phyloP scores from a whole-genome alignment of 352 stramenopile genomes.

The Phytophthora lateralis region DNA sequence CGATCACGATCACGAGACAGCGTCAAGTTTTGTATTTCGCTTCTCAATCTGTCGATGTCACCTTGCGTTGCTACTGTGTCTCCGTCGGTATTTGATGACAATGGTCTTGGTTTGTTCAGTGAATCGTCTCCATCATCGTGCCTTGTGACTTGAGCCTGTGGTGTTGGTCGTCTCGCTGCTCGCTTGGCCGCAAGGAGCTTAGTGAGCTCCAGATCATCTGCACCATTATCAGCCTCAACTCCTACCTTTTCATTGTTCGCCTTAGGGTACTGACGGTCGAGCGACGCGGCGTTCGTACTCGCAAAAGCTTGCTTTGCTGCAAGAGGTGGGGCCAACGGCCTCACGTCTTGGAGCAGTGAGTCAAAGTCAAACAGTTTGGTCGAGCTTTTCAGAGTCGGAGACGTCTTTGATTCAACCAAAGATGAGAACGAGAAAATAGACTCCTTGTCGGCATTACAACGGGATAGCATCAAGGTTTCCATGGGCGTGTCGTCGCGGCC shows the following conservation, averaged over 20 bases:
- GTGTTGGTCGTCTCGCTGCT: slow-evolving; percentile 19
- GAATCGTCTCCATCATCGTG: background rate
- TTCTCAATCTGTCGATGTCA: background rate
- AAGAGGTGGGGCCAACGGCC: background rate
- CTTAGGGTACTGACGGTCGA: background rate
- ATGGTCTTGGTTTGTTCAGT: background rate
- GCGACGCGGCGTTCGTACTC: background rate
- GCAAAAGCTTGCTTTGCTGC: background rate
- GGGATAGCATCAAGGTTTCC: background rate
- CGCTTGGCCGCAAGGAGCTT: slow-evolving; percentile 41
- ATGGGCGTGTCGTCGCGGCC: background rate
- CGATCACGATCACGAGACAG: slow-evolving; percentile 2
- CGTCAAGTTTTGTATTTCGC: background rate
- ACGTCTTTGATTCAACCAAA: background rate
- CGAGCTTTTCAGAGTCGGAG: background rate
- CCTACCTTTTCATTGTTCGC: background rate
- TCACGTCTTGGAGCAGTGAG: slow-evolving; percentile 42
- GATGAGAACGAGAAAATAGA: slow-evolving; percentile 43
- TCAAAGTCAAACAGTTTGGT: slow-evolving; percentile 60
- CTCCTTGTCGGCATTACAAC: background rate
- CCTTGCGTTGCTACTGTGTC: background rate
- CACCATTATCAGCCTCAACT: slow-evolving; percentile 8
- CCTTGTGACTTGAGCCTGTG: background rate
- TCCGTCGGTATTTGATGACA: background rate
- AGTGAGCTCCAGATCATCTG: slow-evolving; percentile 33